phyloP scores from a whole-genome alignment of 345 rosid genomes.

The Salix dunnii region DNA sequence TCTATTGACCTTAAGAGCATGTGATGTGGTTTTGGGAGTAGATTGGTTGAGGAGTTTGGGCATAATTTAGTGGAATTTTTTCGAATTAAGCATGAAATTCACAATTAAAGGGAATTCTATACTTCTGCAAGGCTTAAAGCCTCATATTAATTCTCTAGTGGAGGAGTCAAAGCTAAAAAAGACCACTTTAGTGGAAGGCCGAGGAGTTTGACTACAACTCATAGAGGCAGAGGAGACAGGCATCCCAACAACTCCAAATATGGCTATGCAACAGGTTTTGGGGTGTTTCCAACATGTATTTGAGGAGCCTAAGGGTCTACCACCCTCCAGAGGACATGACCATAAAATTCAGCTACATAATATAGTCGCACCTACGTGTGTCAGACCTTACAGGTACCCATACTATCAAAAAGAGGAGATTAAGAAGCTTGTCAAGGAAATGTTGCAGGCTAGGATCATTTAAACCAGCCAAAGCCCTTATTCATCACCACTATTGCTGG shows the following conservation, averaged over 20 bases:
- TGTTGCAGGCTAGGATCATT: not conserved
- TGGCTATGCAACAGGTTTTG: not conserved
- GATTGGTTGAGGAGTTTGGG: too few relatives aligned
- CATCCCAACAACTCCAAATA: not conserved
- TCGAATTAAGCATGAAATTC: too few relatives aligned
- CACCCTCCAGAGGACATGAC: not conserved
- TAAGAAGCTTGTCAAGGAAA: not conserved
- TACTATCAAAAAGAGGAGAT: not conserved
- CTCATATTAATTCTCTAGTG: too few relatives aligned
- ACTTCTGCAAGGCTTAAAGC: too few relatives aligned
- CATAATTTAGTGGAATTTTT: too few relatives aligned
- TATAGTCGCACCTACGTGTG: not conserved
- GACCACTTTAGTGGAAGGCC: not conserved
- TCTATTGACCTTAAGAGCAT: too few relatives aligned
- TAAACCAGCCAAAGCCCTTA: not conserved
- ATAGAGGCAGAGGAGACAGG: fast-evolving
- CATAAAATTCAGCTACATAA: not conserved
- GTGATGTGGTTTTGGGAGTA: too few relatives aligned
- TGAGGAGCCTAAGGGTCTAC: not conserved
- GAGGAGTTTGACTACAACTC: not conserved
- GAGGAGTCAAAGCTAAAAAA: too few relatives aligned
- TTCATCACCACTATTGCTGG: not conserved
- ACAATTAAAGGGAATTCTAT: too few relatives aligned
- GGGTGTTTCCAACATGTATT: not conserved
- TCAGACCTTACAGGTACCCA: not conserved